Evolutionary conservation across 2,329 filamentous ascomycete genomes (phyloP), one percentile per base, ranked within the genome.

Genomic region (Apiospora aurea): DNA sequence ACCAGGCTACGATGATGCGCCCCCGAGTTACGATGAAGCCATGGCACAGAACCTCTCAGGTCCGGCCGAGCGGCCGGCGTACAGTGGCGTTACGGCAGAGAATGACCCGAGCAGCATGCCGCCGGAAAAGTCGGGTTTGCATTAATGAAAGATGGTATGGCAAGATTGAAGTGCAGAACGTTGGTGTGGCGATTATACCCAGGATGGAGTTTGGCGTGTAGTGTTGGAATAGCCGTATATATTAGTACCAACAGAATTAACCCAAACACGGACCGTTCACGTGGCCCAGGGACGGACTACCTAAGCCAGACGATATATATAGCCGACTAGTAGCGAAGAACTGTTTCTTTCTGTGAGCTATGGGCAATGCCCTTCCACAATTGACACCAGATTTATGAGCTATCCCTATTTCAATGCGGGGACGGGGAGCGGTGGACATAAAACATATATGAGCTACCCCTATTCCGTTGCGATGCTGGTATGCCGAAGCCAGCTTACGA

Each of bases 21-120:
- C 94, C n/a, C 95, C 96, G 10, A 97, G 94, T 78, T 98, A 98
- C 79, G 95, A 97, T 82, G 95, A 98, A 82, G 95, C 94, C 16
- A 92, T 98, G 83, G 95, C 94, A 8, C 92, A 94, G 75, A 89
- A 91, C 72, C 83, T 96, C 74, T 82, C 85, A 0, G 92, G 89
- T 47, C 93, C 94, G 2, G 79, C 81, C 53, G 79, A 92, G 38
- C 86, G 95, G 77, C 90, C 92, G 41, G 90, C 90, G 18, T 95
- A 93, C 79, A 90, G 88, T 73, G 89, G 89, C 1, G 86, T 90
- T 34, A 91, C 89, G 61, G 87, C 89, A 71, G 89, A 90, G 79
- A 89, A 91, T 76, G 87, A 84, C 49, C 88, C 88, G 0, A 88
- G 87, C 68, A 84, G 85, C 67, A 82, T 80, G 78, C 79, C 79